Conservation (phyloP, 371 early-diverging fungal genomes). For the Circinella minor region DNA sequence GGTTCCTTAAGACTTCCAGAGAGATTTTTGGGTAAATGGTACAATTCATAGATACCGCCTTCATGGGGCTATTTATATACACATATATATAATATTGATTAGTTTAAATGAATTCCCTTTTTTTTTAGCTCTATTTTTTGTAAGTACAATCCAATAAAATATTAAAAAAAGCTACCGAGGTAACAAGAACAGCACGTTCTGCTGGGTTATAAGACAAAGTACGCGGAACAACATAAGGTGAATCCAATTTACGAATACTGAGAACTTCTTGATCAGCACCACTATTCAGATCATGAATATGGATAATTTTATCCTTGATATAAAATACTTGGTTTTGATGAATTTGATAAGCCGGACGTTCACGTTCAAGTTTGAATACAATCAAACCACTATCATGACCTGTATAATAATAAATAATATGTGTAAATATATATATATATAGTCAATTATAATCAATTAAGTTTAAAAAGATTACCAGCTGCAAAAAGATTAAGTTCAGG, state of each 20-base stretch:
- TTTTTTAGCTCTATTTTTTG: no score
- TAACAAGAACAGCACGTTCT: constrained; percentile 85
- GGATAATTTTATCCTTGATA: constrained; percentile 82
- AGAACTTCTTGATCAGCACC: constrained; percentile 78
- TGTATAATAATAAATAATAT: constrained; percentile 11
- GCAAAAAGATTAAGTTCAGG: constrained; percentile 95
- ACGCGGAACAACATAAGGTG: constrained; percentile 70
- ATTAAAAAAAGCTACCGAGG: constrained; percentile 54
- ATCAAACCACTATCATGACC: constrained; percentile 97
- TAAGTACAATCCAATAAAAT: no score
- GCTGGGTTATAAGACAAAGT: constrained; percentile 94
- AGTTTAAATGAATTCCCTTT: no score
- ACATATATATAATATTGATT: neutral
- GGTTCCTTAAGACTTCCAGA: constrained; percentile 69
- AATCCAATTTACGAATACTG: constrained; percentile 70
- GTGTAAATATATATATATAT: no score
- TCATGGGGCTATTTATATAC: constrained; percentile 62
- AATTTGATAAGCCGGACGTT: constrained; percentile 88
- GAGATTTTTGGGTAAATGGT: constrained; percentile 77
- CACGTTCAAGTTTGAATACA: constrained; percentile 96
- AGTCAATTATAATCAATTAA: neutral
- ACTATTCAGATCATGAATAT: constrained; percentile 78
- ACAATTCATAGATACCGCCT: constrained; percentile 88
- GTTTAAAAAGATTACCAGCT: constrained; percentile 66
- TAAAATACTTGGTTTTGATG: constrained; percentile 83